Evolutionary conservation across 352 stramenopile species (phyloP).

Genomic region (Thalassiosira gravida): DNA sequence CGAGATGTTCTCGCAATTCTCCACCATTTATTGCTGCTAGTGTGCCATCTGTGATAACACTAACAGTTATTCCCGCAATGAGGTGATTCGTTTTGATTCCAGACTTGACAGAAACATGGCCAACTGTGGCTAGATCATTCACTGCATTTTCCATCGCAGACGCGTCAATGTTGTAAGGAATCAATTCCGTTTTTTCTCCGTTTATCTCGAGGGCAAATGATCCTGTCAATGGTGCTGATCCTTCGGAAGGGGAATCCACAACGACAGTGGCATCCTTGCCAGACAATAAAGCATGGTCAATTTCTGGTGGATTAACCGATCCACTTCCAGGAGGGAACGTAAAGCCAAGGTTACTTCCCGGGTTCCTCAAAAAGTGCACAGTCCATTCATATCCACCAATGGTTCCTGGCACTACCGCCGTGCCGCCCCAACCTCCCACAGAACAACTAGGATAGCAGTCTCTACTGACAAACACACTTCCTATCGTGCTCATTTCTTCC

Average conservation of each 20-base stretch:
- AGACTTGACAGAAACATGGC: constrained; percentile 76
- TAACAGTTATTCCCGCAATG: constrained; percentile 73
- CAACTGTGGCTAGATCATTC: constrained; percentile 80
- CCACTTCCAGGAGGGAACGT: constrained; percentile 87
- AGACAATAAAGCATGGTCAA: constrained; percentile 53
- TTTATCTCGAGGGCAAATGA: constrained; percentile 76
- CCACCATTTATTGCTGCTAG: constrained; percentile 58
- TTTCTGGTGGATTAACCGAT: constrained; percentile 73
- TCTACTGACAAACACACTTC: constrained; percentile 89
- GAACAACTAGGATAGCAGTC: constrained; percentile 88
- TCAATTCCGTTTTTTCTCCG: constrained; percentile 61
- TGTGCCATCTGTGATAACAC: constrained; percentile 69
- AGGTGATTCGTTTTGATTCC: constrained; percentile 59
- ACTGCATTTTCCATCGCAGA: constrained; percentile 74
- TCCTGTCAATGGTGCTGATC: constrained; percentile 77
- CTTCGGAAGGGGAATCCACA: constrained; percentile 46
- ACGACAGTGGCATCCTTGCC: constrained; percentile 57
- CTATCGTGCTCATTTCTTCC: constrained; percentile 93
- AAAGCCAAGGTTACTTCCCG: constrained; percentile 78
- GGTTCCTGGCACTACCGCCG: constrained; percentile 85
- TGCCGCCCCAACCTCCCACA: constrained; percentile 91
- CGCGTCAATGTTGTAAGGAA: constrained; percentile 79
- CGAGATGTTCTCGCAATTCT: constrained; percentile 79
- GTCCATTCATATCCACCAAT: constrained; percentile 87
- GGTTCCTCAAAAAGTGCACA: constrained; percentile 86